A percentile compares a stretch with the other conserved stretches of the same genome.
These are phyloP conservation scores for Coemansia sp. DNA, from an alignment of 192 early-diverging fungal genomes.

Conservation along the genomic window DNA sequence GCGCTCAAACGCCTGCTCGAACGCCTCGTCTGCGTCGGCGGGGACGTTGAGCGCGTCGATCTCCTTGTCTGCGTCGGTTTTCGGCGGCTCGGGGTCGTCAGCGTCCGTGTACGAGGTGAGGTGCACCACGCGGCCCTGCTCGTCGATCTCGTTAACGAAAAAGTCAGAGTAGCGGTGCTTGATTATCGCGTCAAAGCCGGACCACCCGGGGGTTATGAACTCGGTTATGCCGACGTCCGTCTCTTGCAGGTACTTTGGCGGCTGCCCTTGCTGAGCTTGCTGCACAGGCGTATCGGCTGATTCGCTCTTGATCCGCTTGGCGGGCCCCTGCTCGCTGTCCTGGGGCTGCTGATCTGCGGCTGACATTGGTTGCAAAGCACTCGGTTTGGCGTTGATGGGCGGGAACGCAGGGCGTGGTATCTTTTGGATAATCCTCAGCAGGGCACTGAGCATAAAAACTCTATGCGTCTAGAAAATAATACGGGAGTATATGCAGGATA, in stretches of 20 bases:
- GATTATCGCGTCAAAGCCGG: constrained; percentile 47
- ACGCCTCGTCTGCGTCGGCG: constrained; percentile 22
- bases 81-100: constrained; percentile 26
- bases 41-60: constrained; percentile 31
- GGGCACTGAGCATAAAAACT: neutral
- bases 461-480: neutral
- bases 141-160: constrained; percentile 89
- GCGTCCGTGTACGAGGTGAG: constrained; percentile 52
- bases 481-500: too few relatives aligned
- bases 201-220: constrained; percentile 39
- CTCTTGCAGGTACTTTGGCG: constrained; percentile 46
- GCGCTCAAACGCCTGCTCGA: constrained; percentile 23
- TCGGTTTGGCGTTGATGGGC: neutral
- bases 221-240: constrained; percentile 66
- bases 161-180: constrained; percentile 81
- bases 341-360: neutral
- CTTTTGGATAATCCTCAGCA: neutral
- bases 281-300: neutral
- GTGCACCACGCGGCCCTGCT: constrained; percentile 65
- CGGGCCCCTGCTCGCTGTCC: constrained; percentile 4
- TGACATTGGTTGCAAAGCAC: neutral
- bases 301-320: constrained; percentile 28
- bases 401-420: neutral
- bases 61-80: constrained; percentile 27
- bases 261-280: neutral